A percentile compares a stretch with the other conserved stretches of the same genome.
phyloP scores from a whole-genome alignment of 495 filamentous ascomycete genomes.

The Xylaria nigripes region DNA sequence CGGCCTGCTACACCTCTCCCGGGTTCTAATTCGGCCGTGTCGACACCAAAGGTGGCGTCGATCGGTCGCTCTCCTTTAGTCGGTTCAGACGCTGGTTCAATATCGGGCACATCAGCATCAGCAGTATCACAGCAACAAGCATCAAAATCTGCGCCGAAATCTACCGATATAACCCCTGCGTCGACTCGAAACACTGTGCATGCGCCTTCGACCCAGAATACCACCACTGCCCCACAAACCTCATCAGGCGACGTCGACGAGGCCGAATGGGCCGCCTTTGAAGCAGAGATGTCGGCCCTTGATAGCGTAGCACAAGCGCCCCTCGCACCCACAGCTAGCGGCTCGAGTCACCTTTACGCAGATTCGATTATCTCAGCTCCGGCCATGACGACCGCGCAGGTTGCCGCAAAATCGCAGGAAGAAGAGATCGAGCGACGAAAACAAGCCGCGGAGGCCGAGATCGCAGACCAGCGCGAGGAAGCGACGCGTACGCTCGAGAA shows the following conservation, averaged over 20 bases:
- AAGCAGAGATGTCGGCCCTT: constrained; percentile 68
- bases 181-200: constrained; percentile 12
- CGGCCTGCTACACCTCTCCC: constrained; percentile 44
- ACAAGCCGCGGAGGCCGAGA: constrained; percentile 48
- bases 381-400: constrained; percentile 60
- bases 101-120: constrained; percentile 13
- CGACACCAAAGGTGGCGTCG: constrained; percentile 27
- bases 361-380: constrained; percentile 63
- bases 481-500: constrained; percentile 70
- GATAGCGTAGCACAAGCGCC: constrained; percentile 13
- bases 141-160: constrained; percentile 11
- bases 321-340: background rate
- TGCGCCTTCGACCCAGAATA: constrained; percentile 7
- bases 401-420: constrained; percentile 60
- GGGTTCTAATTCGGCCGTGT: constrained; percentile 19
- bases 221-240: constrained; percentile 6
- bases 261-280: constrained; percentile 84
- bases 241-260: constrained; percentile 51
- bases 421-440: constrained; percentile 50
- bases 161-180: constrained; percentile 12
- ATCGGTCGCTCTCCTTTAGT: constrained; percentile 33
- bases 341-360: constrained; percentile 17
- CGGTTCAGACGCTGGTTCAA: constrained; percentile 20
- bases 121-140: background rate
- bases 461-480: constrained; percentile 74